Conservation (phyloP, 192 early-diverging fungal genomes). For the Backusella morwellensis region DNA sequence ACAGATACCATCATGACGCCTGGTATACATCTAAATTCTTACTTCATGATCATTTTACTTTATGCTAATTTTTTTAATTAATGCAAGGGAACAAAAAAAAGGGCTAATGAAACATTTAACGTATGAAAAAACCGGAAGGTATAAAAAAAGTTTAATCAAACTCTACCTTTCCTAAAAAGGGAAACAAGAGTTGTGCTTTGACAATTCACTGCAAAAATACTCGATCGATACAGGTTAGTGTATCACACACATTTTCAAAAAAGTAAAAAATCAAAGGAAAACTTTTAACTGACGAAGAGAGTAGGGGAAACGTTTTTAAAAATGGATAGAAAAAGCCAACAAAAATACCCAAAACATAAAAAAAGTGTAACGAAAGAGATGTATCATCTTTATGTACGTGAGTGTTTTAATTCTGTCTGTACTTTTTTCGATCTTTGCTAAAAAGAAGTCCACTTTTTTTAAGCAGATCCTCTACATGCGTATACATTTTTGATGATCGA, state of each 20-base stretch:
- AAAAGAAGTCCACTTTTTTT: background rate
- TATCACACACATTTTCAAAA: slow-evolving; percentile 8
- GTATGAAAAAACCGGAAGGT: background rate
- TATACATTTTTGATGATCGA: background rate
- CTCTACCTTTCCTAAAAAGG: background rate
- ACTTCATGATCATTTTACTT: background rate
- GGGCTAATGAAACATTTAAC: background rate
- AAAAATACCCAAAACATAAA: background rate
- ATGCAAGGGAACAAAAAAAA: background rate
- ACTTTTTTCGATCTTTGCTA: background rate
- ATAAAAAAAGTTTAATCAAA: background rate
- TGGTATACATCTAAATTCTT: background rate
- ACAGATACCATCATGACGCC: background rate
- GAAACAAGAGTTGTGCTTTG: background rate
- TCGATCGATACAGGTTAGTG: background rate
- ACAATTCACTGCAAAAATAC: background rate
- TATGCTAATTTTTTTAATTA: background rate
- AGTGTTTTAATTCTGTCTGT: background rate
- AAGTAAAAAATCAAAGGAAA: background rate
- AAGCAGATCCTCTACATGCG: background rate
- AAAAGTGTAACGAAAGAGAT: background rate
- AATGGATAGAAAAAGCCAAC: background rate
- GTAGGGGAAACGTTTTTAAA: background rate
- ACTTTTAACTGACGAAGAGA: background rate
- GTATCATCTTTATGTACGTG: background rate